Evolutionary conservation across 2,329 filamentous ascomycete genomes (phyloP).

Genomic region (Talaromyces funiculosus): DNA sequence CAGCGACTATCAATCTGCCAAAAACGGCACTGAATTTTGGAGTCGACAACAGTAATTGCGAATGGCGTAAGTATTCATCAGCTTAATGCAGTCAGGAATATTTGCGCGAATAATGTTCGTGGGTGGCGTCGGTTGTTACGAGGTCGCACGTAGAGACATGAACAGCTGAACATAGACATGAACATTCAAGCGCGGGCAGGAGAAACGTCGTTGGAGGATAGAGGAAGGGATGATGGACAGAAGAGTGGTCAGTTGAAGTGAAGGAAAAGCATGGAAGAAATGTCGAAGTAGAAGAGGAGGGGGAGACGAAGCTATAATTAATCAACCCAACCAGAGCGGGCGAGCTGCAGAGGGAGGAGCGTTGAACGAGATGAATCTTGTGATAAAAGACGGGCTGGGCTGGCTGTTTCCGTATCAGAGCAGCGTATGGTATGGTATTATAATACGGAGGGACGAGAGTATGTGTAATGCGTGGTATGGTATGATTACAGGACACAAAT

Average conservation of each 20-base stretch:
- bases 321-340: conserved; percentile 7
- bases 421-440: background rate
- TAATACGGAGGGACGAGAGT: background rate
- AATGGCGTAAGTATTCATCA: background rate
- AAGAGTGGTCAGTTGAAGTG: background rate
- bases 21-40: conserved; percentile 2
- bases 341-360: conserved; percentile 7
- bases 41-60: background rate
- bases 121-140: background rate
- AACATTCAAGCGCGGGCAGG: background rate
- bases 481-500: background rate
- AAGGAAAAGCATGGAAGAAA: background rate
- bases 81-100: background rate
- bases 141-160: background rate
- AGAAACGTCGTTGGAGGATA: too few species aligned
- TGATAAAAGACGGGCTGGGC: conserved; percentile 6
- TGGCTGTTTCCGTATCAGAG: conserved; percentile 3
- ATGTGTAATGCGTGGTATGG: background rate
- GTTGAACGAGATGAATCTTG: conserved; percentile 6
- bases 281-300: background rate
- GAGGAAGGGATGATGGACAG: background rate
- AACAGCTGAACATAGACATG: too few species aligned
- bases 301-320: conserved; percentile 13
- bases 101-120: background rate
- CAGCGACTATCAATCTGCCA: background rate